Conservation (phyloP, 441 rosid genomes). For the Lepidium campestre region DNA sequence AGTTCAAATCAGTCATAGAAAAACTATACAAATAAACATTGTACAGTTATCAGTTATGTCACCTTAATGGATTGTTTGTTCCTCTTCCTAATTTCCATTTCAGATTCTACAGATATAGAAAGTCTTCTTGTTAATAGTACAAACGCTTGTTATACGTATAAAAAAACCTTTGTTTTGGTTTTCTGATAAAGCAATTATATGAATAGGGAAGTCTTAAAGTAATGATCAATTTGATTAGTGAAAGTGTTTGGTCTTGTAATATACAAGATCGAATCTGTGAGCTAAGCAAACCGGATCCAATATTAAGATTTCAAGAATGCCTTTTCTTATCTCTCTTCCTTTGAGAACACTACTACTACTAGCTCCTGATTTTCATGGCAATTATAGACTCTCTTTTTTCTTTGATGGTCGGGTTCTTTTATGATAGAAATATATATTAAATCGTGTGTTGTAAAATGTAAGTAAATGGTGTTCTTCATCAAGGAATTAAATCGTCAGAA, state of each 20-base stretch:
- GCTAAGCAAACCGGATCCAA: conserved; percentile 9
- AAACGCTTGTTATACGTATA: background rate
- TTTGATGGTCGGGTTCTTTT: background rate
- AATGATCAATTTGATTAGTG: background rate
- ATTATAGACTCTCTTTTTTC: background rate
- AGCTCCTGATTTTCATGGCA: conserved; percentile 58
- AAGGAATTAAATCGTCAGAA: background rate
- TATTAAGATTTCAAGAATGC: conserved; percentile 9
- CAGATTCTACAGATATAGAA: background rate
- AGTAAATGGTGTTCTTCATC: background rate
- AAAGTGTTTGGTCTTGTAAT: background rate
- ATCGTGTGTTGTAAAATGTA: background rate
- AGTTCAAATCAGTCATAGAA: background rate
- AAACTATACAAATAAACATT: background rate
- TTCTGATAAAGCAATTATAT: background rate
- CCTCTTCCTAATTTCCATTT: background rate
- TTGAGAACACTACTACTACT: conserved; percentile 23
- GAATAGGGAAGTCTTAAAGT: background rate
- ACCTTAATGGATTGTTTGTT: background rate
- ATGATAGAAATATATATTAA: background rate
- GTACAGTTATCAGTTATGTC: conserved; percentile 2
- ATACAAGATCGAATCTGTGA: conserved; percentile 5
- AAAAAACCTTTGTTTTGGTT: background rate
- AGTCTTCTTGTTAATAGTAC: background rate
- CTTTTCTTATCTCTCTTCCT: conserved; percentile 31